Evolutionary conservation across 208 protist species (phyloP).

Genomic region (Acanthamoeba culbertsoni): DNA sequence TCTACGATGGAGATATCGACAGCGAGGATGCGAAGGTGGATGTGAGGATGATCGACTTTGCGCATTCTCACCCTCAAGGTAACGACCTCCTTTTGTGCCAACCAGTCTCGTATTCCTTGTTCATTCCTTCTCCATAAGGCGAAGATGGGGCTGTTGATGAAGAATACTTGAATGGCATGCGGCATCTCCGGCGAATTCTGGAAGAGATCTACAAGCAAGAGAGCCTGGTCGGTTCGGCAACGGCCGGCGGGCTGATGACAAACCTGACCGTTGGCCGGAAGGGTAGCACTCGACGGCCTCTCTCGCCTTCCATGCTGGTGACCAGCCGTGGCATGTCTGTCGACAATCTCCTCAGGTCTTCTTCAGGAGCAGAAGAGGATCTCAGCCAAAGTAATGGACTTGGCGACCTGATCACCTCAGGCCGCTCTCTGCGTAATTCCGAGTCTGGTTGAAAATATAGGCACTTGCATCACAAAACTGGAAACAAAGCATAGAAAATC

Average conservation of each 20-base stretch:
- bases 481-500: no score
- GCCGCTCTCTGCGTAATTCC: no score
- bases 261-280: no score
- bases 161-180: not conserved
- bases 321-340: no score
- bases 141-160: not conserved
- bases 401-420: no score
- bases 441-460: no score
- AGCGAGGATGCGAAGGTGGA: not conserved
- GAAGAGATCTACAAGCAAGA: not conserved
- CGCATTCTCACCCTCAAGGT: not conserved
- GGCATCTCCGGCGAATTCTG: not conserved
- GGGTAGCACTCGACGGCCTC: no score
- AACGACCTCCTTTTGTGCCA: not conserved
- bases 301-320: no score
- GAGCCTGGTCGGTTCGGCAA: not conserved
- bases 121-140: not conserved
- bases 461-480: no score
- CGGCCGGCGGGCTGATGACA: not conserved
- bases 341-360: no score
- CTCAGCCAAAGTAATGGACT: no score
- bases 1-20: not conserved
- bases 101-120: not conserved
- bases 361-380: no score
- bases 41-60: slow-evolving; percentile 18